A percentile compares a stretch with the other conserved stretches of the same genome.
phyloP scores from a whole-genome alignment of 2,329 filamentous ascomycete species.

The Aureobasidium pullulans region DNA sequence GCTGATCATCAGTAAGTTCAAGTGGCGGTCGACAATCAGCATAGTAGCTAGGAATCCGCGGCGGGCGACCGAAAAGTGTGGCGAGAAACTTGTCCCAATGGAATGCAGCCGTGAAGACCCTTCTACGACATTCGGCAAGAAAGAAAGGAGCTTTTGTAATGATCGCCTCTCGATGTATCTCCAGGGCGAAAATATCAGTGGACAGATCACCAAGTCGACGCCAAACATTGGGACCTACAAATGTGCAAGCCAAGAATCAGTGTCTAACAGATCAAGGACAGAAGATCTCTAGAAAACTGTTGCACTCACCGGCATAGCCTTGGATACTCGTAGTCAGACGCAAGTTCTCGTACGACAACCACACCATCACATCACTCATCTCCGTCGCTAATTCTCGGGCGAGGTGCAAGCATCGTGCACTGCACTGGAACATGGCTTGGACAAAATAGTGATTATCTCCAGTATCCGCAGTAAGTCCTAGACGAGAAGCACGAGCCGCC shows the following conservation, averaged over 20 bases:
- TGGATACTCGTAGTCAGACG: neutral
- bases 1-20: constrained; percentile 15
- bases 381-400: constrained; percentile 13
- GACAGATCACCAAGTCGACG: constrained; percentile 48
- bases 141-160: constrained; percentile 17
- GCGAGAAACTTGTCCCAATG: constrained; percentile 20
- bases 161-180: constrained; percentile 18
- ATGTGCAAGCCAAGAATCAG: too few species aligned
- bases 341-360: constrained; percentile 14
- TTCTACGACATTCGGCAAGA: constrained; percentile 16
- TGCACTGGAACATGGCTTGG: constrained; percentile 13
- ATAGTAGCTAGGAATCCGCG: constrained; percentile 14
- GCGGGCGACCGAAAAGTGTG: constrained; percentile 18
- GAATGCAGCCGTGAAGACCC: constrained; percentile 13
- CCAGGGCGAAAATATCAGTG: constrained; percentile 57
- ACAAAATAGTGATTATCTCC: constrained; percentile 14
- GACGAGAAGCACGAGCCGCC: constrained; percentile 14
- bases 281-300: too few species aligned
- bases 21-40: constrained; percentile 15
- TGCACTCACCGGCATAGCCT: neutral
- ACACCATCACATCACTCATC: constrained; percentile 16
- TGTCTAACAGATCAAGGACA: too few species aligned
- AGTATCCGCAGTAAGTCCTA: constrained; percentile 10
- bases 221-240: constrained; percentile 15
- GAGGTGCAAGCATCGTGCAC: constrained; percentile 13